These are phyloP conservation scores for Phytophthora parvispora DNA, from an alignment of 352 stramenopile genomes.

Conservation along the genomic window DNA sequence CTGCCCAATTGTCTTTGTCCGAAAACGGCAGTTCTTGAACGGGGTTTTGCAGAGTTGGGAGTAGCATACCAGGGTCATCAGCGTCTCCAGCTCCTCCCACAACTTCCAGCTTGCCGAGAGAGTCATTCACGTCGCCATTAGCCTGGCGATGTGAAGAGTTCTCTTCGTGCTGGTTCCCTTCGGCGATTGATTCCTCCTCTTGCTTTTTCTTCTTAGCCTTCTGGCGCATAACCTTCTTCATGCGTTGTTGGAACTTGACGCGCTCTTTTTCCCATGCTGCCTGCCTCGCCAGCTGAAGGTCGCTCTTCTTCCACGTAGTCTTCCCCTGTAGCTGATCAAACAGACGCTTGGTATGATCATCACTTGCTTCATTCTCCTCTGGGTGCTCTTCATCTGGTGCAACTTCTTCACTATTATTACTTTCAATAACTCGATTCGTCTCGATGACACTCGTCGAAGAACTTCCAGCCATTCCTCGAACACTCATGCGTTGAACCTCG, in stretches of 20 bases:
- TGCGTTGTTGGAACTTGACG: constrained; percentile 74
- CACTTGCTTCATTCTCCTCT: constrained; percentile 7
- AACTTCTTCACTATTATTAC: neutral
- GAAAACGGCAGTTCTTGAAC: constrained; percentile 64
- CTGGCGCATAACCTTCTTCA: constrained; percentile 75
- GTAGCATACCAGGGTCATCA: constrained; percentile 26
- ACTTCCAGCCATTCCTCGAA: constrained; percentile 15
- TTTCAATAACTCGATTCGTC: constrained; percentile 5
- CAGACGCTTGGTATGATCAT: constrained; percentile 46
- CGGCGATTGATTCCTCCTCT: constrained; percentile 3
- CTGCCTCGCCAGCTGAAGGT: constrained; percentile 73
- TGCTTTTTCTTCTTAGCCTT: constrained; percentile 37
- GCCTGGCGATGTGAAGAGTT: neutral
- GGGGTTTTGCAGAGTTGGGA: constrained; percentile 54
- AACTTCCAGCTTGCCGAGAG: constrained; percentile 29
- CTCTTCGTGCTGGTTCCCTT: constrained; percentile 26
- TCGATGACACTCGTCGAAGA: constrained; percentile 25
- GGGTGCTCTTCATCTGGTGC: constrained; percentile 10
- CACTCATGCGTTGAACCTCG: constrained; percentile 1
- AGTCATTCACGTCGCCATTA: constrained; percentile 31
- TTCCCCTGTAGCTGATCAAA: constrained; percentile 79
- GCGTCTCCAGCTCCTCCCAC: constrained; percentile 16
- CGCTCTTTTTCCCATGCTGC: constrained; percentile 73
- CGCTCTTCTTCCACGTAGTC: constrained; percentile 80
- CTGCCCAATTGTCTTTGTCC: constrained; percentile 86